Evolutionary conservation across 2,329 filamentous ascomycete species (phyloP).

Genomic region (Diaporthe vexans): DNA sequence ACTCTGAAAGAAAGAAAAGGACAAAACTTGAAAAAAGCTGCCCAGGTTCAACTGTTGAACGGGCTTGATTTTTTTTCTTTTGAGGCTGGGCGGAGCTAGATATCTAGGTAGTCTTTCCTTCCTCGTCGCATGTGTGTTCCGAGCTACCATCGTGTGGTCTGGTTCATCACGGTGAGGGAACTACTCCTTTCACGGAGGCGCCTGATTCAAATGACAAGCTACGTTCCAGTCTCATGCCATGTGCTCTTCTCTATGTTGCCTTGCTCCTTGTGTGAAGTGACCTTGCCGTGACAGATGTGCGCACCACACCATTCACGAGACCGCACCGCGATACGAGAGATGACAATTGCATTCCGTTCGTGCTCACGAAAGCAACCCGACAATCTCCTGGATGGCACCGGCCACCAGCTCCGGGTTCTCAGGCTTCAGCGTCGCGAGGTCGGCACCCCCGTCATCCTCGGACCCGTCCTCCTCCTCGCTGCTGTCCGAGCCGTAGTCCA

Average conservation of each 20-base stretch:
- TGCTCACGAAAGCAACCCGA: constrained; percentile 37
- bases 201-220: constrained; percentile 17
- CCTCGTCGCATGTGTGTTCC: background rate
- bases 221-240: constrained; percentile 15
- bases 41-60: background rate
- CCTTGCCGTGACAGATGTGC: background rate
- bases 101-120: background rate
- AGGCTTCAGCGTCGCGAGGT: constrained; percentile 31
- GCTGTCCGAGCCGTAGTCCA: constrained; percentile 41
- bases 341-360: background rate
- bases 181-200: background rate
- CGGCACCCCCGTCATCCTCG: constrained; percentile 38
- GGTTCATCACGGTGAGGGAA: background rate
- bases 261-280: no score
- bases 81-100: constrained; percentile 5
- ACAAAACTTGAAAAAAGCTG: background rate
- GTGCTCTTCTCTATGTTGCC: background rate
- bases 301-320: background rate
- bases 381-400: constrained; percentile 40
- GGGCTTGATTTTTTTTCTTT: background rate
- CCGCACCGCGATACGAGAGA: background rate
- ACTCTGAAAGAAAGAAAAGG: background rate
- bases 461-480: constrained; percentile 12
- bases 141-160: background rate
- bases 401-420: constrained; percentile 43